Conservation (phyloP, 2,329 filamentous ascomycete species). For the Coniochaeta sp. region DNA sequence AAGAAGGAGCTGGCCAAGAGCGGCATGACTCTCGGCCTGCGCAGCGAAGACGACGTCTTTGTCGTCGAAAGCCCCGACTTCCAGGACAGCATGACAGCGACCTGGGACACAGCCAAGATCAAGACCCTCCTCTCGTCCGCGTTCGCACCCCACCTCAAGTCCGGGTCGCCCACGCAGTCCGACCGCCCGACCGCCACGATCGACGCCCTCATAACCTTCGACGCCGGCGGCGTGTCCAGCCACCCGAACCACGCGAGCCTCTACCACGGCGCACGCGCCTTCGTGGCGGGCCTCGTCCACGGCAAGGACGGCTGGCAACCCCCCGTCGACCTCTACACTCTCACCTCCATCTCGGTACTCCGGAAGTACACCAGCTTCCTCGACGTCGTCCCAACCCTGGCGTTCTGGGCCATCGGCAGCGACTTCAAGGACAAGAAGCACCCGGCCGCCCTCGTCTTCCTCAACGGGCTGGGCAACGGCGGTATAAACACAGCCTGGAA, state of each 20-base stretch:
- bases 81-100: conserved; percentile 78
- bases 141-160: conserved; percentile 60
- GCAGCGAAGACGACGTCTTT: conserved; percentile 69
- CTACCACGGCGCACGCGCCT: conserved; percentile 70
- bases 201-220: conserved; percentile 86
- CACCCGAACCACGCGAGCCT: conserved; percentile 94
- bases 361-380: conserved; percentile 78
- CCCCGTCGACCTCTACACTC: conserved; percentile 79
- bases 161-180: conserved; percentile 18
- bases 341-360: conserved; percentile 62
- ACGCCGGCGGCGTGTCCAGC: conserved; percentile 69
- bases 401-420: conserved; percentile 39
- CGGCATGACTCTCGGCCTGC: conserved; percentile 67
- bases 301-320: conserved; percentile 56
- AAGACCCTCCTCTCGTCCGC: conserved; percentile 61
- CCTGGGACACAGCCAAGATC: conserved; percentile 68
- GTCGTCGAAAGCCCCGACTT: conserved; percentile 80
- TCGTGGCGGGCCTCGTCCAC: conserved; percentile 59
- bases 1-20: conserved; percentile 79
- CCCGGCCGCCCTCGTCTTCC: conserved; percentile 57
- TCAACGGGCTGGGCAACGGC: conserved; percentile 55
- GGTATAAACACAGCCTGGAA: conserved; percentile 56
- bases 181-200: conserved; percentile 46
- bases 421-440: conserved; percentile 31
- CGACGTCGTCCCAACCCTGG: conserved; percentile 66